Base-by-base conservation (phyloP, 331 rosid species). In the Arachis monticola region DNA sequence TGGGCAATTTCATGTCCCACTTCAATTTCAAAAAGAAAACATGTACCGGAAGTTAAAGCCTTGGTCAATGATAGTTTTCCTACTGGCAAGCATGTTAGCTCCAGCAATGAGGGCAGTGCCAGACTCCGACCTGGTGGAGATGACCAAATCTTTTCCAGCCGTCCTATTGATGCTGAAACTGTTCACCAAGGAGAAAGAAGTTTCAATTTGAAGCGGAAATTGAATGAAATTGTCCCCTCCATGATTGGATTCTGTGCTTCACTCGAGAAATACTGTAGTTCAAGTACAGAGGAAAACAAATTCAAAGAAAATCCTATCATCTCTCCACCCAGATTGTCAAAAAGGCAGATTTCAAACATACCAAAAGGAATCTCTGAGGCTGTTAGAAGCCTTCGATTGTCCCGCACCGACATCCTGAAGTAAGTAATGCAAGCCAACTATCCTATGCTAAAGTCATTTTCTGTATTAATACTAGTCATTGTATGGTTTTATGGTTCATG, bases 331-430 rank as follows among this genome's bases (percentile, higher is more conserved):
- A 79, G 60, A 74, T 71, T 79, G 73, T 72, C 76, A 17, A 70
- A 78, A 77, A 74, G 44, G 51, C 78, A 69, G 75, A 77, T 65
- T 69, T 73, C 86, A 51, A 57, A 71, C 38, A 77, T 85, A 8
- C 94, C 96, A 8, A 70, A 72, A 35, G 84, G 78, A 75, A 87
- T 92, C 58, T 84, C 79, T 44, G 86, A 86, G 10, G 85, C 88
- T 8, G 80, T 94, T 38, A 87, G 79, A 65, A 83, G 71, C 78
- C 97, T 94, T 82, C 90, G 84, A 27, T 68, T 94, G 78, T 87
- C 97, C 74, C 97, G 99, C 77, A 70, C 80, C 11, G 87, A 92
- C 73, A 81, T 94, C 61, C 79, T 90, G 64, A 90, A 84, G 99
- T 94, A 86, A 87, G 99, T 84, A 61, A 79, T 53, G 58, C 80